Evolutionary conservation across 306 rosid genomes (phyloP).

Genomic region (Lathyrus oleraceus): DNA sequence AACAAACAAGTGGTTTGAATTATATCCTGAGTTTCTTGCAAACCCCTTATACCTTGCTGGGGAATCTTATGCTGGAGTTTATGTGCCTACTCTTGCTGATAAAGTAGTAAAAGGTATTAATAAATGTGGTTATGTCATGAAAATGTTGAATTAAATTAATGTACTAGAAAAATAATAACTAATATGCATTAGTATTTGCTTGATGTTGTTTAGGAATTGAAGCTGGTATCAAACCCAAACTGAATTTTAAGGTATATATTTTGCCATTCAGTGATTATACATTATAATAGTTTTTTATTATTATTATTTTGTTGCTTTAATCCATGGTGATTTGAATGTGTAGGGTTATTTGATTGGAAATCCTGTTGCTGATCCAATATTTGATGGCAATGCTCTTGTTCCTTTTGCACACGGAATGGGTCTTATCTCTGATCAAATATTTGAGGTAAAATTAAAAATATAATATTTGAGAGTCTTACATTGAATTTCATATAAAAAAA

Average conservation of each 20-base stretch:
- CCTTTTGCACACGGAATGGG: conserved; percentile 68
- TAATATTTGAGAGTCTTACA: background rate
- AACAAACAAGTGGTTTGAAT: conserved; percentile 32
- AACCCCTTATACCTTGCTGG: background rate
- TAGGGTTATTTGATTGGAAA: conserved; percentile 94
- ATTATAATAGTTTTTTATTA: too few relatives aligned
- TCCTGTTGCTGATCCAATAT: conserved; percentile 63
- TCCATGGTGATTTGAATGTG: conserved; percentile 9
- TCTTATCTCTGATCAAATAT: conserved; percentile 61
- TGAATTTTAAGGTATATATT: conserved; percentile 28
- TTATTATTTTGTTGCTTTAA: too few relatives aligned
- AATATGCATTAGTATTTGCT: conserved; percentile 10
- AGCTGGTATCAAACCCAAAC: conserved; percentile 49
- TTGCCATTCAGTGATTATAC: background rate
- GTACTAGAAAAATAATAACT: background rate
- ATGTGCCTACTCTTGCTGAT: conserved; percentile 82
- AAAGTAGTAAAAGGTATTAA: conserved; percentile 66
- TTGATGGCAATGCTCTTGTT: conserved; percentile 90
- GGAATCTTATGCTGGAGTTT: conserved; percentile 44
- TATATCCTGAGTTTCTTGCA: conserved; percentile 1
- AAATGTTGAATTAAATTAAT: conserved; percentile 12
- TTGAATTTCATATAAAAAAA: too few relatives aligned
- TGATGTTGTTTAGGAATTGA: conserved; percentile 51
- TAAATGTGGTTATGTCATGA: background rate
- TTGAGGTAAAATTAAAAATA: conserved; percentile 58